These are phyloP conservation scores for Narthecium ossifragum DNA, from an alignment of 106 monocot species.

Conservation along the genomic window DNA sequence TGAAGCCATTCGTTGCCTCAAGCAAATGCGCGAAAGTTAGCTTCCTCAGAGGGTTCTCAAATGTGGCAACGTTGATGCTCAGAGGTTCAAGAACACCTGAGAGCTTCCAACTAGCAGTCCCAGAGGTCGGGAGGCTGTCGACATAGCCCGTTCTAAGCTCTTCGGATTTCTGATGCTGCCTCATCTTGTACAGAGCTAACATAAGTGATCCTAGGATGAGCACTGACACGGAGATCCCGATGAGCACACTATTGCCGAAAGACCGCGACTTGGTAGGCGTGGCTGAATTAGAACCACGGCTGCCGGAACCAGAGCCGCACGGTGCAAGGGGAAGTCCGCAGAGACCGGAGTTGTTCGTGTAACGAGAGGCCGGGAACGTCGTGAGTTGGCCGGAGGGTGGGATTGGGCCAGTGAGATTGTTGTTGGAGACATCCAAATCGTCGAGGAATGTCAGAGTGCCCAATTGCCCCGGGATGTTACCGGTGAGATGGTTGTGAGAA, in stretches of 20 bases:
- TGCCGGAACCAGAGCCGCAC: conserved; percentile 10
- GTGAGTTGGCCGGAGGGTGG: conserved; percentile 64
- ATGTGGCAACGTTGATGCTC: conserved; percentile 74
- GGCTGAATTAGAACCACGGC: background rate
- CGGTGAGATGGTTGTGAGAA: conserved; percentile 64
- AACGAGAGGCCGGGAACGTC: conserved; percentile 57
- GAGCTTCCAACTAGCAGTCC: conserved; percentile 48
- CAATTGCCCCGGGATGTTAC: conserved; percentile 42
- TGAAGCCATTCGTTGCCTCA: conserved; percentile 82
- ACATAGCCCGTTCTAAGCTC: conserved; percentile 22
- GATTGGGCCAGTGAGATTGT: conserved; percentile 66
- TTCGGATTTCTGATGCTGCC: conserved; percentile 17
- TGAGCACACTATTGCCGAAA: conserved; percentile 29
- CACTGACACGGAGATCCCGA: conserved; percentile 46
- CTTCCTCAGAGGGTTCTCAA: conserved; percentile 64
- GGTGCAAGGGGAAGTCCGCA: conserved; percentile 67
- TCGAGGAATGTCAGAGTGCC: conserved; percentile 39
- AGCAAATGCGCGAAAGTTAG: conserved; percentile 71
- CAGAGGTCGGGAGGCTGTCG: conserved; percentile 38
- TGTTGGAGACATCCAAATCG: conserved; percentile 79
- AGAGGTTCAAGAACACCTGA: conserved; percentile 43
- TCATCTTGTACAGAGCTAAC: conserved; percentile 43
- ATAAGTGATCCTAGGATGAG: conserved; percentile 29
- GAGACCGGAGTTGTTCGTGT: conserved; percentile 63
- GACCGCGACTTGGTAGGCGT: conserved; percentile 1